Evolutionary conservation across 805 yeast species (phyloP).

Genomic region (Saccharomycopsis schoenii): DNA sequence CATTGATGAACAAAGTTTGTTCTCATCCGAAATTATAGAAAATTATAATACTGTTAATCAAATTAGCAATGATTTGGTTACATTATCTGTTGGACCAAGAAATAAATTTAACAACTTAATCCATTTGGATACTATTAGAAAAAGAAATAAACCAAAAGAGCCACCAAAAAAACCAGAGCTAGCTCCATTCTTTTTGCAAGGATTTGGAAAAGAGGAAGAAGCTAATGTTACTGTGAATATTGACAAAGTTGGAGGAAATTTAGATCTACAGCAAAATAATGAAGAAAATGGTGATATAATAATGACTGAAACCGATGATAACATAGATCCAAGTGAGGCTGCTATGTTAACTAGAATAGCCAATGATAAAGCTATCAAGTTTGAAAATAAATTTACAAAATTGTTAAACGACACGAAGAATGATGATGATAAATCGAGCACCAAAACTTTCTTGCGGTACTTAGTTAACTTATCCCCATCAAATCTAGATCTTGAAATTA

Average conservation of each 20-base stretch:
- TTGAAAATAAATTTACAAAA: constrained; percentile 68
- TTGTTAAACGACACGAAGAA: constrained; percentile 37
- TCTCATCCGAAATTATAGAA: constrained; percentile 16
- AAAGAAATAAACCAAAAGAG: constrained; percentile 83
- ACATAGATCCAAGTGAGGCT: constrained; percentile 8
- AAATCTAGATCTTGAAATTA: constrained; percentile 72
- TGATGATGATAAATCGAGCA: constrained; percentile 27
- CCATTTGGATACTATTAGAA: constrained; percentile 74
- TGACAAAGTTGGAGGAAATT: constrained; percentile 18
- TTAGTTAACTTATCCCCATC: constrained; percentile 64
- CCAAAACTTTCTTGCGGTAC: constrained; percentile 40
- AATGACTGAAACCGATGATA: constrained; percentile 18
- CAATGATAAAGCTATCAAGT: constrained; percentile 27
- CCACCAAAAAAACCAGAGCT: constrained; percentile 77
- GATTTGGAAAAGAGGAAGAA: constrained; percentile 40
- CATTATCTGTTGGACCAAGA: constrained; percentile 71
- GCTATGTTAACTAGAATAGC: constrained; percentile 21
- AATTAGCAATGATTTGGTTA: constrained; percentile 50
- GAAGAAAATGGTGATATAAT: constrained; percentile 24
- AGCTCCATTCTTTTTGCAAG: constrained; percentile 71
- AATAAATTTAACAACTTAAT: constrained; percentile 68
- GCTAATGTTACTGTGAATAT: constrained; percentile 19
- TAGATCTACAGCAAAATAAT: constrained; percentile 18
- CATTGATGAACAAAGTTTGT: constrained; percentile 22
- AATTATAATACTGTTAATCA: constrained; percentile 50